Evolutionary conservation across 352 stramenopile genomes (phyloP).

Genomic region (Phytophthora vignae): DNA sequence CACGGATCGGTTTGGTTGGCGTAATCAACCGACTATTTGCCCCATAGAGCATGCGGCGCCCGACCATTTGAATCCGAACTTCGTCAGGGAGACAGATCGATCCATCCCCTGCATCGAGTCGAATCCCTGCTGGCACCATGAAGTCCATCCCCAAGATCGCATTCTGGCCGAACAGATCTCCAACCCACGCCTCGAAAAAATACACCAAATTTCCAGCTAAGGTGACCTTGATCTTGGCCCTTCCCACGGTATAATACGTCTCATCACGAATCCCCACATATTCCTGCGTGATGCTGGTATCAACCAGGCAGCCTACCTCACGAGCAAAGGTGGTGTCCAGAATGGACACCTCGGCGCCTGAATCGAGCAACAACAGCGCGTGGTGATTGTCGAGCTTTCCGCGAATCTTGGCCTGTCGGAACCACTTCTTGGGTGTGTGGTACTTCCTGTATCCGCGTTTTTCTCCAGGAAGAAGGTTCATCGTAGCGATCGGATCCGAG

Average conservation of each 20-base stretch:
- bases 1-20: neutral
- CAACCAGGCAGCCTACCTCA: conserved; percentile 7
- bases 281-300: neutral
- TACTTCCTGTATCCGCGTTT: conserved; percentile 34
- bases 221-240: neutral
- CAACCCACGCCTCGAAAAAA: conserved; percentile 10
- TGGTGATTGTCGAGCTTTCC: conserved; percentile 23
- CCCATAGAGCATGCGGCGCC: neutral
- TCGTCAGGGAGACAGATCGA: conserved; percentile 21
- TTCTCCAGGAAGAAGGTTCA: conserved; percentile 14
- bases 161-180: conserved; percentile 14
- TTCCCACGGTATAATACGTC: neutral
- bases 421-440: conserved; percentile 22
- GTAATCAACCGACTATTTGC: no score
- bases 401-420: conserved; percentile 27
- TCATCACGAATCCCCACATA: neutral
- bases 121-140: conserved; percentile 16
- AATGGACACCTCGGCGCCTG: conserved; percentile 31
- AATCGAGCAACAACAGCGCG: conserved; percentile 30
- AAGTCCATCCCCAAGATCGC: conserved; percentile 29
- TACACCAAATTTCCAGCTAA: neutral
- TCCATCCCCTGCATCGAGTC: conserved; percentile 14
- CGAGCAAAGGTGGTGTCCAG: conserved; percentile 19
- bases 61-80: conserved; percentile 8
- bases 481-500: no score